These are phyloP conservation scores for Colletotrichum falcatum DNA, from an alignment of 2,329 filamentous ascomycete species.

Conservation along the genomic window DNA sequence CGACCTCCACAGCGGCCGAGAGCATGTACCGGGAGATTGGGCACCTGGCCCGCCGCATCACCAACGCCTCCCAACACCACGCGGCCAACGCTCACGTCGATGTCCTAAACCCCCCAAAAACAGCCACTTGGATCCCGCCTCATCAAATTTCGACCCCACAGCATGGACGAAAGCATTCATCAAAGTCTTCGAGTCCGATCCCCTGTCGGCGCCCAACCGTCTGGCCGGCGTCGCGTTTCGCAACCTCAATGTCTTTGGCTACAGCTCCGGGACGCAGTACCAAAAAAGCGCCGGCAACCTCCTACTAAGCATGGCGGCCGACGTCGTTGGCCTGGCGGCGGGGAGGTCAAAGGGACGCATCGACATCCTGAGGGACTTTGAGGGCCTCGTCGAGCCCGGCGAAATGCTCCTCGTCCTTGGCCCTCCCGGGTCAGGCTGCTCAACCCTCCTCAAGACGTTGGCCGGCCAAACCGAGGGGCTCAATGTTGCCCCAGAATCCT, in stretches of 20 bases:
- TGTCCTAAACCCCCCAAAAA: slow-evolving; percentile 37
- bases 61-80: slow-evolving; percentile 13
- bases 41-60: slow-evolving; percentile 32
- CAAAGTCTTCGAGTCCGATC: slow-evolving; percentile 45
- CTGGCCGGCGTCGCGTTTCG: slow-evolving; percentile 53
- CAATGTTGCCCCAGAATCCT: too few species aligned
- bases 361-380: slow-evolving; percentile 63
- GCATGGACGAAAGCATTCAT: slow-evolving; percentile 47
- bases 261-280: slow-evolving; percentile 56
- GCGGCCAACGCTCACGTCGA: slow-evolving; percentile 10
- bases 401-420: slow-evolving; percentile 70
- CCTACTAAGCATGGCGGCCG: slow-evolving; percentile 47
- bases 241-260: slow-evolving; percentile 58
- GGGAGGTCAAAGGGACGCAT: slow-evolving; percentile 50
- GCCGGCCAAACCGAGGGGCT: slow-evolving; percentile 73
- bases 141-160: slow-evolving; percentile 45
- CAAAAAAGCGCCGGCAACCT: slow-evolving; percentile 57
- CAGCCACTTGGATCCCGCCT: slow-evolving; percentile 44
- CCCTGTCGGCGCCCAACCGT: slow-evolving; percentile 43
- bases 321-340: slow-evolving; percentile 48
- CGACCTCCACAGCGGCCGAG: slow-evolving; percentile 12
- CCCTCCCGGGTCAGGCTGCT: slow-evolving; percentile 68
- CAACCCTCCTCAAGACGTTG: slow-evolving; percentile 76
- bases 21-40: slow-evolving; percentile 11
- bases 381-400: slow-evolving; percentile 64